Evolutionary conservation across 345 rosid genomes (phyloP), one percentile per base, ranked within the genome.

Genomic region (Abelmoschus esculentus): DNA sequence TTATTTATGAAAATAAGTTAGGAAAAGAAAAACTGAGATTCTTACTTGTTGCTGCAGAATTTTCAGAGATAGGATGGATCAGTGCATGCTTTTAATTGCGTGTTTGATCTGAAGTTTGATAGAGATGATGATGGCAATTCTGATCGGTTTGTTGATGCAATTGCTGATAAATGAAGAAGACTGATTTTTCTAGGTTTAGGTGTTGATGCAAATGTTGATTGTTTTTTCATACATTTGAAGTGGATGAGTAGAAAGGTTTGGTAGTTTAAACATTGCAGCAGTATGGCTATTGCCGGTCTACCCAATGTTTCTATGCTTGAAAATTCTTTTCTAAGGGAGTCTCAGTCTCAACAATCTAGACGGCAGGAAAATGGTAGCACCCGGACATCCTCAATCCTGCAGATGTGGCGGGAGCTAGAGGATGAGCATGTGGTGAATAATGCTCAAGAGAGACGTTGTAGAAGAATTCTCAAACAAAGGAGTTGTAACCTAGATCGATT

Each of bases 361-460:
- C 84, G 77, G 44, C 80, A 22, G 72, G 92, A 76, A 49, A 84
- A 80, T 65, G 89, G 83, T 28, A 84, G 85, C 83, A 83, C 86
- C 84, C 87, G 81, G 81, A 85, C 97, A 47, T 86, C 98, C 66
- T 80, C 95, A 17, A 80, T 87, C 70, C 74, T 86, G 78, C 91
- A 87, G 79, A 93, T 83, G 90, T 86, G 92, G 96, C 84, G 90
- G 78, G 98, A 91, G 75, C 84, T 87, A 42, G 97, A 89, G 88
- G 95, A 89, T 83, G 96, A 89, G 47, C 92, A 86, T 52, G 88
- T 79, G 81, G 87, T 83, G 86, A 84, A 85, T 75, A 88, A 65
- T 66, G 58, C 75, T 67, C 92, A 77, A 56, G 90, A 83, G 59
- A 83, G 92, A 75, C 78, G 72, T 56, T 54, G 80, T 71, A 86